Percentiles rank a stretch among this genome's conserved stretches.
These are phyloP conservation scores for Xylaria curta DNA, from an alignment of 495 filamentous ascomycete genomes.

Conservation along the genomic window DNA sequence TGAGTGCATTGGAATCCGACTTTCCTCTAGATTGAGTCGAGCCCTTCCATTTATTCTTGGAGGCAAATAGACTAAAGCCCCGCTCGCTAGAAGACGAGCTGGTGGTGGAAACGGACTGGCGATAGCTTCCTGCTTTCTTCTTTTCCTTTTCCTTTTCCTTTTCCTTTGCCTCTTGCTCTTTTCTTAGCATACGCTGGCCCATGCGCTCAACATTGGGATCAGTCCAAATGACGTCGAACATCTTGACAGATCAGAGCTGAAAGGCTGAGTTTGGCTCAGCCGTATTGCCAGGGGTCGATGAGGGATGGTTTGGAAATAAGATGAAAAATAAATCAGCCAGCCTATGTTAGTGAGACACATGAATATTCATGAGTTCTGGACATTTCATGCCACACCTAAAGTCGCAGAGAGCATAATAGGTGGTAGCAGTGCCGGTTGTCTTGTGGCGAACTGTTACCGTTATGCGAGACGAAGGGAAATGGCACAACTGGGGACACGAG, in stretches of 20 bases:
- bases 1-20: constrained; percentile 5
- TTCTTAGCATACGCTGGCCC: constrained; percentile 49
- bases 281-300: background rate
- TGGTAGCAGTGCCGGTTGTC: background rate
- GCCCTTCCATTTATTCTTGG: constrained; percentile 36
- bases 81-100: constrained; percentile 45
- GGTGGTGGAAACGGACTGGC: constrained; percentile 44
- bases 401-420: background rate
- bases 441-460: background rate
- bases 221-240: constrained; percentile 62
- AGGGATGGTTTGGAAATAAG: background rate
- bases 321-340: background rate
- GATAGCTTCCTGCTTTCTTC: constrained; percentile 39
- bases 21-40: constrained; percentile 31
- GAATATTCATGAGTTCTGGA: background rate
- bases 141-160: constrained; percentile 37
- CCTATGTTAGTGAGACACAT: background rate
- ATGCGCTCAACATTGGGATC: constrained; percentile 54
- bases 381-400: constrained; percentile 14
- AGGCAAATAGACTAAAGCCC: constrained; percentile 42
- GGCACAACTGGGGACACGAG: background rate
- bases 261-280: background rate
- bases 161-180: constrained; percentile 42
- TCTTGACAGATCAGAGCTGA: constrained; percentile 30
- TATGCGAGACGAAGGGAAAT: background rate